Evolutionary conservation across 768 basidiomycete genomes (phyloP).

Genomic region (Mycena vitilis): DNA sequence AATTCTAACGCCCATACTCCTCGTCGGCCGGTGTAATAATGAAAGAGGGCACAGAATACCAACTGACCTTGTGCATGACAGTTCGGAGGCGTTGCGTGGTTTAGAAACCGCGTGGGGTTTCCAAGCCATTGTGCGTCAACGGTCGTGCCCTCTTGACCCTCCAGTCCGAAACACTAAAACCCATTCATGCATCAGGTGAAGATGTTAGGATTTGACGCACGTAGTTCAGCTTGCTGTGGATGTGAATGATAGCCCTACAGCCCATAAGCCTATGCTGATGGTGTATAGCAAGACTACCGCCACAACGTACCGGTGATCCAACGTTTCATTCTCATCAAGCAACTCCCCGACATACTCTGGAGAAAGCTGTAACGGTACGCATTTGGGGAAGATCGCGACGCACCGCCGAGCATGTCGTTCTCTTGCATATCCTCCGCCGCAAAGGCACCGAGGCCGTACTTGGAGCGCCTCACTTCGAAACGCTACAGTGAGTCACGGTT

Average conservation of each 20-base stretch:
- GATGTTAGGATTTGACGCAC: not conserved
- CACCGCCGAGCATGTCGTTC: constrained; percentile 10
- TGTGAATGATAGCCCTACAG: constrained; percentile 2
- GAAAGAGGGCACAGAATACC: no score
- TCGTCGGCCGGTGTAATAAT: no score
- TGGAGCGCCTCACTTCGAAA: constrained; percentile 1
- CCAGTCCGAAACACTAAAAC: not conserved
- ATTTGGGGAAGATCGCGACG: not conserved
- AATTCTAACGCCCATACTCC: not conserved
- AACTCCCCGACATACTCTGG: constrained; percentile 30
- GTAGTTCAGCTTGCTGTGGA: constrained; percentile 14
- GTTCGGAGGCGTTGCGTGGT: constrained; percentile 18
- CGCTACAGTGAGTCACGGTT: not conserved
- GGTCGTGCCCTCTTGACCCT: not conserved
- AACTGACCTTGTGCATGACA: constrained; percentile 13
- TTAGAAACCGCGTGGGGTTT: constrained; percentile 32
- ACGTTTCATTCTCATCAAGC: not conserved
- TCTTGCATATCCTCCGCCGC: not conserved
- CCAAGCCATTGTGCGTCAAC: constrained; percentile 30
- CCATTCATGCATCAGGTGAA: not conserved
- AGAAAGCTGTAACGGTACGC: not conserved
- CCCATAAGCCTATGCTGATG: not conserved
- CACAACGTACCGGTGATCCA: constrained; percentile 6
- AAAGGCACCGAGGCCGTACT: constrained; percentile 26
- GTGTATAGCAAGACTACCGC: not conserved